Percentiles rank a stretch among this genome's conserved stretches.
phyloP scores from a whole-genome alignment of 2,329 filamentous ascomycete genomes.

The Apiospora koreana region DNA sequence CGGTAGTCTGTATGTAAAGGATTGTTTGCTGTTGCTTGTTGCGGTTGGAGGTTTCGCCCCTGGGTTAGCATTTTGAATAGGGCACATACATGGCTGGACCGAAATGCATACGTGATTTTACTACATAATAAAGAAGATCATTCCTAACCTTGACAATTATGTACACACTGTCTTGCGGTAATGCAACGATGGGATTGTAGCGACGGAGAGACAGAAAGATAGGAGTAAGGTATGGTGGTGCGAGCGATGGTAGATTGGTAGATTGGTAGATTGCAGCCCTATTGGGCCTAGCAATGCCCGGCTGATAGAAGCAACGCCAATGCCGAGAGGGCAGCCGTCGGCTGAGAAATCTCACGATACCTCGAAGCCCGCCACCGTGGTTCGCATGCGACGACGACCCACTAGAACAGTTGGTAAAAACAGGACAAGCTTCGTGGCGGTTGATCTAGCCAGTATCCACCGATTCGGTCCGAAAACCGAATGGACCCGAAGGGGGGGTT shows the following conservation, averaged over 20 bases:
- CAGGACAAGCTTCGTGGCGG: constrained; percentile 2
- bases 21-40: not conserved
- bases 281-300: not conserved
- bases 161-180: not conserved
- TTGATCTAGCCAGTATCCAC: not conserved
- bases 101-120: not conserved
- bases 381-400: not conserved
- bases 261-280: not conserved
- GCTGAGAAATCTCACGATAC: not conserved
- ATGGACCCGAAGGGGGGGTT: not conserved
- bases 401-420: constrained; percentile 1
- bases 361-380: not conserved
- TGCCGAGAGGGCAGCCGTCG: not conserved
- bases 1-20: too few species aligned
- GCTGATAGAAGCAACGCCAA: not conserved
- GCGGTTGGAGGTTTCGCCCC: not conserved
- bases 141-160: too few species aligned
- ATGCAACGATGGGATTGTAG: not conserved
- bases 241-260: not conserved
- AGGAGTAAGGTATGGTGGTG: not conserved
- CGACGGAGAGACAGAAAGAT: not conserved
- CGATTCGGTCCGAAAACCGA: not conserved
- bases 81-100: not conserved
- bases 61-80: not conserved
- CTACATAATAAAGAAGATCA: not conserved